phyloP scores from a whole-genome alignment of 2,329 filamentous ascomycete genomes.

The Thermochaetoides dissita region DNA sequence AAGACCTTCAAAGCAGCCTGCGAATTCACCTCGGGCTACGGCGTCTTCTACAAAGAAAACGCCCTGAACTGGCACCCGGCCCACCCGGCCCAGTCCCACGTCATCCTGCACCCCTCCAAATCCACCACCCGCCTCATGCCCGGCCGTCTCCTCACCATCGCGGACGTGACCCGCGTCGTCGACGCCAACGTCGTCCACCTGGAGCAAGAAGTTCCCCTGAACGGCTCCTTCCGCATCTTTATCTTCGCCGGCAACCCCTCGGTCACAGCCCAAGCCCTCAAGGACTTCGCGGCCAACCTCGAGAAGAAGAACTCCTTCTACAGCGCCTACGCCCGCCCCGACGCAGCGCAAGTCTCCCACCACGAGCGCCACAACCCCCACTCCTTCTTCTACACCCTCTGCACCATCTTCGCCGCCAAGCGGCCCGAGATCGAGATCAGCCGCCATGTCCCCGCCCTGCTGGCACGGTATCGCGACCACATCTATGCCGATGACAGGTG shows the following conservation, averaged over 20 bases:
- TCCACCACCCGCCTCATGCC: conserved; percentile 49
- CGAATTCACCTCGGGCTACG: conserved; percentile 86
- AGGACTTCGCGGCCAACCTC: conserved; percentile 55
- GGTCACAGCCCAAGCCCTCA: conserved; percentile 47
- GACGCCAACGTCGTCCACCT: conserved; percentile 84
- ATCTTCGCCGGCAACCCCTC: conserved; percentile 63
- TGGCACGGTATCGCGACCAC: conserved; percentile 66
- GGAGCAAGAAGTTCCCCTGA: conserved; percentile 78
- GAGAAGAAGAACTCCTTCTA: conserved; percentile 59
- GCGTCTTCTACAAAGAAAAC: conserved; percentile 73
- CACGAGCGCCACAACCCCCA: conserved; percentile 80
- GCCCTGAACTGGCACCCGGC: conserved; percentile 66
- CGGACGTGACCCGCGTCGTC: conserved; percentile 71
- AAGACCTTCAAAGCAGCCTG: conserved; percentile 82
- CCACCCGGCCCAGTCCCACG: conserved; percentile 56
- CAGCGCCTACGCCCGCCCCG: conserved; percentile 45
- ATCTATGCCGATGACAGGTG: conserved; percentile 76
- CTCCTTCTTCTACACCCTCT: conserved; percentile 66
- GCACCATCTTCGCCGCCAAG: conserved; percentile 56
- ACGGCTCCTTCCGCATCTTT: conserved; percentile 77
- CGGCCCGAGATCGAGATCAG: conserved; percentile 60
- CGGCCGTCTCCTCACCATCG: conserved; percentile 62
- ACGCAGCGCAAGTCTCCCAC: conserved; percentile 50
- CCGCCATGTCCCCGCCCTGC: conserved; percentile 52
- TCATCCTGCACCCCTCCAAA: conserved; percentile 45